phyloP scores from a whole-genome alignment of 192 early-diverging fungal species.

The Backusella circina region DNA sequence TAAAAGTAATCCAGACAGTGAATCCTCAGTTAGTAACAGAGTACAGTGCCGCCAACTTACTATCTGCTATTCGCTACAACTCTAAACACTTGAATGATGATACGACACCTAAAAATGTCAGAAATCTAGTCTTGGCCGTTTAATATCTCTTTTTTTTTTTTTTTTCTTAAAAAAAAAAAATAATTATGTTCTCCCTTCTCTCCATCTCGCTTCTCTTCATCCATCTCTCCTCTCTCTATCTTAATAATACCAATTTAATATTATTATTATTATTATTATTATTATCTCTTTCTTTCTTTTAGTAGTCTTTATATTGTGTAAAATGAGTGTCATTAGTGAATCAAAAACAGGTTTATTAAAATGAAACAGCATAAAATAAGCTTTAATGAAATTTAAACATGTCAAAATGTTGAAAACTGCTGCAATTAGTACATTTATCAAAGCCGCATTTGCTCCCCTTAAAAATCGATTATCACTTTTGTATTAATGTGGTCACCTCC shows the following conservation, averaged over 20 bases:
- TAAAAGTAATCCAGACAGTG: constrained; percentile 34
- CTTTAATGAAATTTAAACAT: background rate
- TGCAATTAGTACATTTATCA: background rate
- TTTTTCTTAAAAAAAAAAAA: background rate
- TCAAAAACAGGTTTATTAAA: background rate
- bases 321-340: background rate
- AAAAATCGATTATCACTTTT: background rate
- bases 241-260: background rate
- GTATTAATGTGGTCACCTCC: background rate
- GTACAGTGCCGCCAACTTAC: constrained; percentile 47
- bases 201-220: background rate
- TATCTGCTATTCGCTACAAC: constrained; percentile 73
- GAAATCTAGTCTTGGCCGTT: constrained; percentile 41
- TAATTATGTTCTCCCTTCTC: background rate
- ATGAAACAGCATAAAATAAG: too few relatives aligned
- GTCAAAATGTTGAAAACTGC: background rate
- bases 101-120: constrained; percentile 67
- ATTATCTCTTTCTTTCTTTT: background rate
- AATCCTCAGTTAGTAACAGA: constrained; percentile 27
- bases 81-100: constrained; percentile 81
- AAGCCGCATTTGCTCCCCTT: background rate
- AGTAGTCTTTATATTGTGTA: background rate
- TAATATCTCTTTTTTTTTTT: constrained; percentile 10
- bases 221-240: background rate
- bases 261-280: background rate